These are phyloP conservation scores for Solanum acaule DNA, from an alignment of 257 asterid species.

Conservation along the genomic window DNA sequence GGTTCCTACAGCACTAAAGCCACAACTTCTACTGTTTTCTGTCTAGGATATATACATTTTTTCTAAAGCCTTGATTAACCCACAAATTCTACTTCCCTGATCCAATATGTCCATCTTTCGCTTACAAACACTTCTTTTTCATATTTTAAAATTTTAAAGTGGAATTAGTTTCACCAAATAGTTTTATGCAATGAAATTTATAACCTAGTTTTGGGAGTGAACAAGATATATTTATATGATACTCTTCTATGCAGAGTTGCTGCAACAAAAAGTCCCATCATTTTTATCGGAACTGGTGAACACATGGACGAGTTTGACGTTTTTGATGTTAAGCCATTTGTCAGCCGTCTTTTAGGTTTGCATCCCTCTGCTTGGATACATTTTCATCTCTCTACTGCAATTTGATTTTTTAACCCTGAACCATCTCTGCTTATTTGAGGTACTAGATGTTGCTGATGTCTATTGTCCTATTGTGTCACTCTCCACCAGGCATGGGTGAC, in stretches of 20 bases:
- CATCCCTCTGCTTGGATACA: neutral
- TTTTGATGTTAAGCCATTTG: slow-evolving; percentile 94
- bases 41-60: neutral
- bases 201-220: neutral
- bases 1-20: neutral
- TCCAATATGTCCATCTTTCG: neutral
- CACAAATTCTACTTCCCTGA: neutral
- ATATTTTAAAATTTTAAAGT: neutral
- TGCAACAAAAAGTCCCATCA: slow-evolving; percentile 95
- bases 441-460: neutral
- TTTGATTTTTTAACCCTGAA: neutral
- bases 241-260: slow-evolving; percentile 64
- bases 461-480: neutral
- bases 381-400: neutral
- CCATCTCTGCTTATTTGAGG: neutral
- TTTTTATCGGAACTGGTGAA: slow-evolving; percentile 95
- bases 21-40: neutral
- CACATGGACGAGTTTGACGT: slow-evolving; percentile 98
- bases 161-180: neutral
- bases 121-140: neutral
- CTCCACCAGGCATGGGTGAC: slow-evolving; percentile 79
- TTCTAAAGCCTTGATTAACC: neutral
- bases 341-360: slow-evolving; percentile 94
- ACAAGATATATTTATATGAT: neutral
- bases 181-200: neutral